Conservation (phyloP, 2,329 filamentous ascomycete genomes). For the Apiospora sp. region DNA sequence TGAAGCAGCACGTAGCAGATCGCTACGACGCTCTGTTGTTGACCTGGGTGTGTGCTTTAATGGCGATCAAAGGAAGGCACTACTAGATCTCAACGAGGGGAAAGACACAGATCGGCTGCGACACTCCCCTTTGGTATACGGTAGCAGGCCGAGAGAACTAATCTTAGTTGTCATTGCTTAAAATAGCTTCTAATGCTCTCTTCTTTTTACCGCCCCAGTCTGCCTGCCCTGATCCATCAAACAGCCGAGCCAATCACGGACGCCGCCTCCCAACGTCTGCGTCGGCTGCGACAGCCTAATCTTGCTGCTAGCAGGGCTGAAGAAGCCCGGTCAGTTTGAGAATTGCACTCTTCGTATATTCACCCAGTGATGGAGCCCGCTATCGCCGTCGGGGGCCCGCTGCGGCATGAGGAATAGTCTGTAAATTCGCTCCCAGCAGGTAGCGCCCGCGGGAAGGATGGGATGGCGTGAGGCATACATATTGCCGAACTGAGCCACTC, state of each 20-base stretch:
- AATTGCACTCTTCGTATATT: constrained; percentile 13
- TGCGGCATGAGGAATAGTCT: constrained; percentile 5
- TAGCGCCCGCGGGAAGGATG: constrained; percentile 13
- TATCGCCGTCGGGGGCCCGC: neutral
- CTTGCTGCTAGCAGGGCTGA: constrained; percentile 16
- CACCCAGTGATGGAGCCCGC: neutral
- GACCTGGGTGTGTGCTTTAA: neutral
- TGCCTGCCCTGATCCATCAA: neutral
- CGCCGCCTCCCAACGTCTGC: neutral
- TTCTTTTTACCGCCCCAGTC: constrained; percentile 1
- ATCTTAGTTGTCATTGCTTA: constrained; percentile 14
- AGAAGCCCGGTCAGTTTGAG: neutral
- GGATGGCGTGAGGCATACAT: neutral
- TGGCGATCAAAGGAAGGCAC: neutral
- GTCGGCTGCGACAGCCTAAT: constrained; percentile 3
- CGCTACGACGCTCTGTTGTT: neutral
- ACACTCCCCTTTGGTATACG: neutral
- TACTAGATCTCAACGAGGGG: neutral
- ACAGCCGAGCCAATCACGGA: neutral
- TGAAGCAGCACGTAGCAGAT: neutral
- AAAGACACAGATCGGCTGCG: neutral
- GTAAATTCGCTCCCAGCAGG: neutral
- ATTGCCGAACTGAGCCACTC: constrained; percentile 6
- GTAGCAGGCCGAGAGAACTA: neutral
- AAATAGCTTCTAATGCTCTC: neutral